These are phyloP conservation scores for Aspergillus arachidicola DNA, from an alignment of 2,329 filamentous ascomycete genomes.

Conservation along the genomic window DNA sequence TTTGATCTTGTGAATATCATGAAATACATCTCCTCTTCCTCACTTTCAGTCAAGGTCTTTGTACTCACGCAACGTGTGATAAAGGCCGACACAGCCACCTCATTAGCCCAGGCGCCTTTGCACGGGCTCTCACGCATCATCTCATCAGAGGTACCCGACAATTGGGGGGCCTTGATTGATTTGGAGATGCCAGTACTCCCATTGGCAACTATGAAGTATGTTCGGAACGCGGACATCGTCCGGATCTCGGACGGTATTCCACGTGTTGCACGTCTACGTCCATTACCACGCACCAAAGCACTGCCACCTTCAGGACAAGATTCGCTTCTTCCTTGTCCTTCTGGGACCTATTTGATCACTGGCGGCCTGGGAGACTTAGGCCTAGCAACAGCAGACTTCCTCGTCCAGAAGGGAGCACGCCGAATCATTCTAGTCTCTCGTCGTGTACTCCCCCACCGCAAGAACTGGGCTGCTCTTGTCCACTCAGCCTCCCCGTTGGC, in stretches of 20 bases:
- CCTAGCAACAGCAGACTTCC: slow-evolving; percentile 39
- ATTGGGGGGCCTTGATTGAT: slow-evolving; percentile 45
- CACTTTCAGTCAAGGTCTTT: background rate
- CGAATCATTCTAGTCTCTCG: slow-evolving; percentile 47
- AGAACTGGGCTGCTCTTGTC: slow-evolving; percentile 18
- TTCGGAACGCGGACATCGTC: slow-evolving; percentile 41
- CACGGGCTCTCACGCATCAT: slow-evolving; percentile 43
- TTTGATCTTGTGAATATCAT: slow-evolving; percentile 1
- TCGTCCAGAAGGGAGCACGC: slow-evolving; percentile 45
- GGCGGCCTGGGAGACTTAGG: slow-evolving; percentile 47
- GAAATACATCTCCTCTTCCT: background rate
- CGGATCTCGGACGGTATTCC: slow-evolving; percentile 44
- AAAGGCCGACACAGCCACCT: slow-evolving; percentile 28
- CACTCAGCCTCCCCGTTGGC: background rate
- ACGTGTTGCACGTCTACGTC: slow-evolving; percentile 34
- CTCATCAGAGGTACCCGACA: slow-evolving; percentile 40
- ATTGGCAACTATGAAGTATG: slow-evolving; percentile 41
- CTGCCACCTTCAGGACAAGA: background rate
- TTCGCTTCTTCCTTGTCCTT: slow-evolving; percentile 10
- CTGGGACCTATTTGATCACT: slow-evolving; percentile 48
- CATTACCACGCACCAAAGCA: slow-evolving; percentile 2
- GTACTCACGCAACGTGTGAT: slow-evolving; percentile 31
- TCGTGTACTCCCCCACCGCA: slow-evolving; percentile 40
- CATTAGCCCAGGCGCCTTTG: slow-evolving; percentile 39
- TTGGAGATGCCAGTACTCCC: slow-evolving; percentile 36